Evolutionary conservation across 768 basidiomycete species (phyloP), one percentile per base, ranked within the genome.

Genomic region (Trametes cinnabarina): DNA sequence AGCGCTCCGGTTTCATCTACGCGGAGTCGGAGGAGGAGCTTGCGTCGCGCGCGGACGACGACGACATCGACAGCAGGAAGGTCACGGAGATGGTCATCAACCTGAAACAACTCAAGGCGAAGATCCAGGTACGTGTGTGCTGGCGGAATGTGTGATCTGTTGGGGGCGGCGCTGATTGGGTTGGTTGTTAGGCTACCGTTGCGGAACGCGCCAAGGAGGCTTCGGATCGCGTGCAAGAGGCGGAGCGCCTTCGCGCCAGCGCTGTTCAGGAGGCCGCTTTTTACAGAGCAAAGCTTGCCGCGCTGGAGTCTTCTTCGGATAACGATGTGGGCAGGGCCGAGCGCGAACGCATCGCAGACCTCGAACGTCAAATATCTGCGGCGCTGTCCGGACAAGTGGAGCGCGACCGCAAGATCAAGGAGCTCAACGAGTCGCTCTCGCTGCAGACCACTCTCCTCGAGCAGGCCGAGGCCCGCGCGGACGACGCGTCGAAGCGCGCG

Each of bases 191-290:
- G 91, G 82, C 83, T n/a, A 77, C 80, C 34, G 77, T 94, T 67
- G 78, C 81, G 14, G 86, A 85, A 51, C 92, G 96, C 71, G 89
- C 91, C 1, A 84, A 80, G 43, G 79, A 80, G 50, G 83, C 87
- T 2, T 92, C 94, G 3, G 87, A 91, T 41, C 86, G 85, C 39
- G 71, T 97, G 10, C 78, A 83, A 3, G 90, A 93, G 51, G 88
- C 91, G 0, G 92, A 95, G 62, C 83, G 89, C 49, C 73, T 85
- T 61, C 87, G 88, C 60, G 71, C 79, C 7, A 86, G 83, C 41
- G 97, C 97, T 1, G 74, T 90, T 8, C 92, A 98, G 72, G 97
- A 99, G 73, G 90, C 95, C 2, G 92, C 94, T 1, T 98, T 90
- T 75, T 97, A 94, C 70, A 92, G 95, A 48, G 92, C 95, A 46